Evolutionary conservation across 768 basidiomycete genomes (phyloP).

Genomic region (Suillus decipiens): DNA sequence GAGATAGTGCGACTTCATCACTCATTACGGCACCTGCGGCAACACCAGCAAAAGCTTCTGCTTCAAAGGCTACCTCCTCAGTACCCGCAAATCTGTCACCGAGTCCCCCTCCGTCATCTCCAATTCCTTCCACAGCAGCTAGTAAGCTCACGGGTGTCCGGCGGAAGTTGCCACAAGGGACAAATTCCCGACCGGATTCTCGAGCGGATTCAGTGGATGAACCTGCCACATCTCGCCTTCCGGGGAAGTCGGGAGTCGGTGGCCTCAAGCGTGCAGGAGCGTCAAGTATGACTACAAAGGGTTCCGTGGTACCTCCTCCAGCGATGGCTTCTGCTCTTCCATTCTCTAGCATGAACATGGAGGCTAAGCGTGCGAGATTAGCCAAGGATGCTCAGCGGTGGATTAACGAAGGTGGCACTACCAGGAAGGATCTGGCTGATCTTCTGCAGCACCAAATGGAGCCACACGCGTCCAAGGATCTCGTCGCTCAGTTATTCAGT

Average conservation of each 20-base stretch:
- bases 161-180: constrained; percentile 67
- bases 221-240: constrained; percentile 31
- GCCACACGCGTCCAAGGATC: constrained; percentile 71
- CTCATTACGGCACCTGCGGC: constrained; percentile 30
- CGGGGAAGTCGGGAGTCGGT: constrained; percentile 39
- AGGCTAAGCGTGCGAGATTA: constrained; percentile 62
- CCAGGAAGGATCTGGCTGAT: constrained; percentile 86
- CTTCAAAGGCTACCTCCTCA: constrained; percentile 23
- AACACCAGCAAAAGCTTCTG: constrained; percentile 27
- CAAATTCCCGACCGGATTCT: constrained; percentile 48
- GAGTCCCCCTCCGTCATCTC: constrained; percentile 43
- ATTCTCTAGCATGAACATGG: constrained; percentile 33
- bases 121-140: constrained; percentile 26
- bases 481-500: constrained; percentile 83
- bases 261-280: constrained; percentile 48
- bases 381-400: constrained; percentile 79
- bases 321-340: constrained; percentile 35
- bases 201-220: constrained; percentile 41
- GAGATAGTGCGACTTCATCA: constrained; percentile 40
- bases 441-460: constrained; percentile 92
- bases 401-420: constrained; percentile 84
- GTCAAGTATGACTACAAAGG: constrained; percentile 30
- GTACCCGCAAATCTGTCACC: constrained; percentile 31
- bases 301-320: constrained; percentile 35
- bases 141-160: constrained; percentile 67